Base-by-base conservation (phyloP, 441 rosid genomes). In the Gossypium davidsonii region DNA sequence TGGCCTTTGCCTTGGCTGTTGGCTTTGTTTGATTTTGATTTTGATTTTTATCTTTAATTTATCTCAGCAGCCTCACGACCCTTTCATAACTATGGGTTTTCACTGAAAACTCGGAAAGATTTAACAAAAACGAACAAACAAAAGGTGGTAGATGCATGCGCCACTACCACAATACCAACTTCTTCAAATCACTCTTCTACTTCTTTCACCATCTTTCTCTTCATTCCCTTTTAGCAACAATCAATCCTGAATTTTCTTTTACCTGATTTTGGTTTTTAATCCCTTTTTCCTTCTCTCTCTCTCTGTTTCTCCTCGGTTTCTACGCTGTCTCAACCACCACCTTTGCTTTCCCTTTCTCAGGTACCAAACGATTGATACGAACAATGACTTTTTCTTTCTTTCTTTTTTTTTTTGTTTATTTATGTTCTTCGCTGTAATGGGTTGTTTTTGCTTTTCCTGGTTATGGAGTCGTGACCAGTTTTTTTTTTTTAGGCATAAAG, bases 141-240 rank as follows among this genome's bases (percentile, higher is more conserved):
- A 83, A 84, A 80, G 87, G 85, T 83, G 85, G 87, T 83, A 73
- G 84, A 83, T 82, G 85, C 85, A 84, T 86, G 84, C 85, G 81
- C 79, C 83, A 70, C 79, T 67, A 46, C 64, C 67, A 71, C 73
- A 57, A 12, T 3, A 10, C 31, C 61, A 57, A 57, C 61, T 57
- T 57, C 60, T 56, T 56, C 21, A 21, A 57, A 8, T 51, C 65
- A 14, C 17, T 5, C 48, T 17, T 10, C 48, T n/a, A 21, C 6
- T n/a, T 8, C 20, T 3, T 63, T 10, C 63, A 23, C 83, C 66
- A 60, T 77, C 83, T 61, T 74, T 34, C 8, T 73, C 62, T 70
- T 63, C 25, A 18, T 63, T 23, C 34, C 25, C 49, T 48, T 11
- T 17, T 17, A 10, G 6, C 23, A 64, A 7, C 20, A 15, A 18